Evolutionary conservation across 345 rosid species (phyloP).

Genomic region (Camelina hispida): DNA sequence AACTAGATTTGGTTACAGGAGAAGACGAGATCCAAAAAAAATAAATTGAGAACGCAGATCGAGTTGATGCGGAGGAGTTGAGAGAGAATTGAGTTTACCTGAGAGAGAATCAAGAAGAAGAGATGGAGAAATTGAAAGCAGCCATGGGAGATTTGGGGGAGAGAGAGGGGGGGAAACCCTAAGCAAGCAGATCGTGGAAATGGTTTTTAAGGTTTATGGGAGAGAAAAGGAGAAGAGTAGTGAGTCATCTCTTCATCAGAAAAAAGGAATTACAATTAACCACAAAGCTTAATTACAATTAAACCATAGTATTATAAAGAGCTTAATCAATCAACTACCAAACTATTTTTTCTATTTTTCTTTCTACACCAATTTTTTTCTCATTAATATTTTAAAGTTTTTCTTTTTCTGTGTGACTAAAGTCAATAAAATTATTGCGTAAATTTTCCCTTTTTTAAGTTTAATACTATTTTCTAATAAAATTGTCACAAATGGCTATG

Average conservation of each 20-base stretch:
- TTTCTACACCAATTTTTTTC: no score
- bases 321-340: no score
- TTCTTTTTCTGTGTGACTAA: no score
- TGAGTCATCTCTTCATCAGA: constrained; percentile 8
- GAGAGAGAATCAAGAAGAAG: constrained; percentile 33
- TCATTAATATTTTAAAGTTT: no score
- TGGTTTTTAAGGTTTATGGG: constrained; percentile 25
- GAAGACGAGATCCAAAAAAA: constrained; percentile 32
- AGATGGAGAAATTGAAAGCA: constrained; percentile 20
- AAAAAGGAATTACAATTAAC: constrained; percentile 14
- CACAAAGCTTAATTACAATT: no score
- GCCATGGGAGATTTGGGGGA: constrained; percentile 31
- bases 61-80: constrained; percentile 17
- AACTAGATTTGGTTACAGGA: background rate
- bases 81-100: constrained; percentile 23
- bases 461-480: no score
- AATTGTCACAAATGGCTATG: no score
- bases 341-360: no score
- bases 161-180: constrained; percentile 30
- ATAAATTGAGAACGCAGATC: constrained; percentile 17
- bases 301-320: no score
- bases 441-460: no score
- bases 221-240: background rate
- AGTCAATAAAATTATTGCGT: no score
- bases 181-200: constrained; percentile 32